Base-by-base conservation (phyloP, 75 land plant species). In the Ceratopteris richardii region DNA sequence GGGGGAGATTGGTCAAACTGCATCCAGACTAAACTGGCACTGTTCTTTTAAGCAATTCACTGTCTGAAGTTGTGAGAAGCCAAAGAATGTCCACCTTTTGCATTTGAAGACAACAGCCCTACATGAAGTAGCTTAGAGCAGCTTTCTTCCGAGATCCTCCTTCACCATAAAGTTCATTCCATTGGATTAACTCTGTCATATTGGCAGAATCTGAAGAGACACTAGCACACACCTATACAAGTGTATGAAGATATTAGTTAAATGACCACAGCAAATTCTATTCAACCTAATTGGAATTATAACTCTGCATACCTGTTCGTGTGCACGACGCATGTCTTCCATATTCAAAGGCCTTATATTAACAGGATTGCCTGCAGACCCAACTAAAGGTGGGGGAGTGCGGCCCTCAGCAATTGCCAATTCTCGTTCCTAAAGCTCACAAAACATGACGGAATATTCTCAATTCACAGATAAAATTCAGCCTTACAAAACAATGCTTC, bases 81-180 rank as follows among this genome's bases (percentile, higher is more conserved):
- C n/a, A n/a, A n/a, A n/a, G n/a, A n/a, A n/a, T n/a, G n/a, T n/a
- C n/a, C n/a, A n/a, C n/a, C n/a, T n/a, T n/a, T n/a, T n/a, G n/a
- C n/a, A n/a, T n/a, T 33, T 9, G 37, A 33, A 9, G 37, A 33
- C 9, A 9, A 4, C 37, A 33, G 37, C 7, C 9, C 71, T 77
- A 86, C 90, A 86, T 82, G 62, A 86, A 86, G 51, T 86, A 86
- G 51, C 87, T 83, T 10, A 82, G 73, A 2, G 75, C 60, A 21
- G 37, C 73, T 66, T 69, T 86, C 69, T 74, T 77, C 63, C 90
- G 81, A 6, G 90, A 83, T 26, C 90, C 90, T 48, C 90, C 90
- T 77, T 86, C 90, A 27, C 90, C 90, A 37, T 83, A 86, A 4
- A 80, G 60, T 0, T 86, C 90, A 58, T 86, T 86, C 90, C 90